phyloP scores from a whole-genome alignment of 768 basidiomycete species.

The Rickenella mellea region DNA sequence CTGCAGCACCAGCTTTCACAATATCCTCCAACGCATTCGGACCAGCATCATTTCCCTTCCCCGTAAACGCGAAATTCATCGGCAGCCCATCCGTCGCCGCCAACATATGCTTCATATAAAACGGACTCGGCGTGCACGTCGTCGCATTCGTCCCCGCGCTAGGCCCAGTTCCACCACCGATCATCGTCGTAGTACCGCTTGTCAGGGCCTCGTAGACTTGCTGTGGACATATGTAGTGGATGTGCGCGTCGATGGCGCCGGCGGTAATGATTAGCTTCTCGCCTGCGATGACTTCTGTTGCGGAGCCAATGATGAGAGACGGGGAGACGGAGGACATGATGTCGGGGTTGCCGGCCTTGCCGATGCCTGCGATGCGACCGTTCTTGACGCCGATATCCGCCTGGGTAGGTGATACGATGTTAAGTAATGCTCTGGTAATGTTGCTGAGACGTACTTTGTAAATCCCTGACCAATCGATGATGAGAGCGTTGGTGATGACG shows the following conservation, averaged over 20 bases:
- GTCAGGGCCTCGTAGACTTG: constrained; percentile 81
- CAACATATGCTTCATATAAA: constrained; percentile 87
- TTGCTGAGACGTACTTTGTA: constrained; percentile 55
- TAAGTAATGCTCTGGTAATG: constrained; percentile 1
- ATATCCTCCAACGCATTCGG: constrained; percentile 67
- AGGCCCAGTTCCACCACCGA: constrained; percentile 95
- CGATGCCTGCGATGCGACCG: constrained; percentile 77
- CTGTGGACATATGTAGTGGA: constrained; percentile 95
- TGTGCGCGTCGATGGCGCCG: constrained; percentile 84
- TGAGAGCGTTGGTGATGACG: constrained; percentile 90
- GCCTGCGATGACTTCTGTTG: constrained; percentile 92
- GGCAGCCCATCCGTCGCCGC: constrained; percentile 83
- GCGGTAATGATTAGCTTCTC: constrained; percentile 92
- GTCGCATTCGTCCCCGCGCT: constrained; percentile 86
- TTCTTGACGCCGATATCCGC: constrained; percentile 91
- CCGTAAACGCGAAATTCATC: constrained; percentile 92
- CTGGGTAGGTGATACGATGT: constrained; percentile 26
- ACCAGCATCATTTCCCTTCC: constrained; percentile 91
- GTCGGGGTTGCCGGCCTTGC: constrained; percentile 97
- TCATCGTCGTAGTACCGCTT: constrained; percentile 82
- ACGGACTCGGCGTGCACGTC: constrained; percentile 86
- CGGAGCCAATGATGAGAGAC: constrained; percentile 73
- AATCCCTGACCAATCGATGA: constrained; percentile 92
- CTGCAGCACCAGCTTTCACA: constrained; percentile 74
- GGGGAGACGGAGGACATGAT: constrained; percentile 74